phyloP scores from a whole-genome alignment of 768 basidiomycete genomes.

The Lactarius sanguifluus region DNA sequence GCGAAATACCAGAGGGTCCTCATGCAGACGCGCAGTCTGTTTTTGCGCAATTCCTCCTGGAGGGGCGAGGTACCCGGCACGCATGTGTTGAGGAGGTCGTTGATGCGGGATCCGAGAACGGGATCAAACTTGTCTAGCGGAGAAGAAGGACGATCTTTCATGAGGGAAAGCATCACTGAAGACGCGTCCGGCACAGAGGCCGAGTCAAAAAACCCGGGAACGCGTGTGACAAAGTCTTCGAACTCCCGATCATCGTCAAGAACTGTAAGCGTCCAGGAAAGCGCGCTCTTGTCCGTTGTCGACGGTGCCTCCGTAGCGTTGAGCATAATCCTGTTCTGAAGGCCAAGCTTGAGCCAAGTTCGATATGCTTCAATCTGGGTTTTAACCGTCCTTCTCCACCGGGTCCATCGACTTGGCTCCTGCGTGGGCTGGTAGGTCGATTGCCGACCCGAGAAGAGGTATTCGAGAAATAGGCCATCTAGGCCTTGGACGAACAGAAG shows the following conservation, averaged over 20 bases:
- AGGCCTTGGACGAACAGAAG: not conserved
- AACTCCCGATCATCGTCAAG: slow-evolving; percentile 11
- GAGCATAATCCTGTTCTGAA: slow-evolving; percentile 4
- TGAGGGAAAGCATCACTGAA: slow-evolving; percentile 3
- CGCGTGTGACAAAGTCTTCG: slow-evolving; percentile 13
- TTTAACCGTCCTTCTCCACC: slow-evolving; percentile 3
- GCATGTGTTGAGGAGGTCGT: slow-evolving; percentile 16
- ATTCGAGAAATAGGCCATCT: not conserved
- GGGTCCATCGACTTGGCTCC: not conserved
- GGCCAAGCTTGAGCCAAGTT: slow-evolving; percentile 7
- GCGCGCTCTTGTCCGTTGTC: not conserved
- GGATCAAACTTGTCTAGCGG: slow-evolving; percentile 1
- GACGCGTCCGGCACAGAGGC: not conserved
- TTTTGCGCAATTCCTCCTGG: slow-evolving; percentile 2
- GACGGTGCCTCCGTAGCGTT: slow-evolving; percentile 2
- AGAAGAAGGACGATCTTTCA: not conserved
- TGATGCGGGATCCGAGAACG: slow-evolving; percentile 8
- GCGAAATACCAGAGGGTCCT: slow-evolving; percentile 16
- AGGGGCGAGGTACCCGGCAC: slow-evolving; percentile 1
- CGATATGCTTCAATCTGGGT: not conserved
- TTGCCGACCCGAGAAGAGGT: not conserved
- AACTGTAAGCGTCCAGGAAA: slow-evolving; percentile 13
- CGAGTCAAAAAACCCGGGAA: slow-evolving; percentile 13
- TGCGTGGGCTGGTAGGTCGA: not conserved
- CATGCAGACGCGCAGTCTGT: slow-evolving; percentile 12